Evolutionary conservation across 208 protist genomes (phyloP).

Genomic region (Trichomonas vaginalis): DNA sequence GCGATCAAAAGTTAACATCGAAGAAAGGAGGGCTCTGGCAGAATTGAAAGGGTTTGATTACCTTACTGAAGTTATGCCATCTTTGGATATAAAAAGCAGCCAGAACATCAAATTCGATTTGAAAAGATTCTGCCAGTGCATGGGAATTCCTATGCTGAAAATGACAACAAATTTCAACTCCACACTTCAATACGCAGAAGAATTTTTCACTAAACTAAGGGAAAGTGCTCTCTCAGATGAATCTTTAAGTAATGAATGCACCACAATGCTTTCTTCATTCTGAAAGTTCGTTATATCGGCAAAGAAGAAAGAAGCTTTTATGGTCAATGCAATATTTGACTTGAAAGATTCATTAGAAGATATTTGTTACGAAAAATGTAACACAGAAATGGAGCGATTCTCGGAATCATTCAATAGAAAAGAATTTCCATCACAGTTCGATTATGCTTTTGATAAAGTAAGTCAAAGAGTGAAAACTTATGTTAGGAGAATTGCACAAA

Average conservation of each 20-base stretch:
- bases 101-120: neutral
- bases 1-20: neutral
- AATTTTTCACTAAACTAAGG: neutral
- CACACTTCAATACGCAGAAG: neutral
- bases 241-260: neutral
- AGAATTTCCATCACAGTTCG: neutral
- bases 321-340: neutral
- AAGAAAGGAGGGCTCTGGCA: neutral
- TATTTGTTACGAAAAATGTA: neutral
- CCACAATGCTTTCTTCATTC: neutral
- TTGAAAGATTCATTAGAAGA: neutral
- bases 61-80: neutral
- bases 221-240: neutral
- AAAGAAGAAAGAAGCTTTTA: neutral
- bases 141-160: neutral
- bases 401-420: neutral
- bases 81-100: neutral
- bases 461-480: neutral
- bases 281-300: neutral
- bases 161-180: neutral
- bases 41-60: neutral
- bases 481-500: neutral
- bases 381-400: neutral
- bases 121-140: neutral
- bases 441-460: neutral